Evolutionary conservation across 306 rosid genomes (phyloP).

Genomic region (Cicer chorassanicum): DNA sequence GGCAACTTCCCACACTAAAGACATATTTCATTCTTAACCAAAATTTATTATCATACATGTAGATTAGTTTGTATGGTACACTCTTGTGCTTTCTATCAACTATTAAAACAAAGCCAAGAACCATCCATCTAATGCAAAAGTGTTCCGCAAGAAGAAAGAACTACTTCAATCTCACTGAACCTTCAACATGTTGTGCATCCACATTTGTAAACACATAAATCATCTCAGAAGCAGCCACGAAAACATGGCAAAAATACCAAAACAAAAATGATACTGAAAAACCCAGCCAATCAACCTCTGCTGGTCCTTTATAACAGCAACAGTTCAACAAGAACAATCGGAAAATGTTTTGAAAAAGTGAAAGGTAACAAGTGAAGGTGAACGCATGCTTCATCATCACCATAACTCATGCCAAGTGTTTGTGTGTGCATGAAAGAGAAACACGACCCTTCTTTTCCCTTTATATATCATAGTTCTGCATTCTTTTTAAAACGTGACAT

Average conservation of each 20-base stretch:
- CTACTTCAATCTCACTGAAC: conserved; percentile 13
- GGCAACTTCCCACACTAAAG: background rate
- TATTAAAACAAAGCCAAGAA: conserved; percentile 25
- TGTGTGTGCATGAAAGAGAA: background rate
- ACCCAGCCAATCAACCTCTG: conserved; percentile 17
- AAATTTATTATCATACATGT: background rate
- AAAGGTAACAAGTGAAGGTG: conserved; percentile 16
- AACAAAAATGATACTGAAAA: background rate
- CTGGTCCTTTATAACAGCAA: background rate
- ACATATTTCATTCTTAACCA: conserved; percentile 27
- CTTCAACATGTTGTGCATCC: background rate
- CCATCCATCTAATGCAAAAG: conserved; percentile 28
- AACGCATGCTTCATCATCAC: conserved; percentile 5
- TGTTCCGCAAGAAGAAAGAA: conserved; percentile 6
- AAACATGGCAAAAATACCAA: background rate
- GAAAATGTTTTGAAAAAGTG: conserved; percentile 14
- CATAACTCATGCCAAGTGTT: background rate
- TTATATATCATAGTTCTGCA: conserved; percentile 7
- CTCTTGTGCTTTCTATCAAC: conserved; percentile 15
- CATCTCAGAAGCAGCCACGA: conserved; percentile 10
- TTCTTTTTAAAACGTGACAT: conserved; percentile 2
- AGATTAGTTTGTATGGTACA: background rate
- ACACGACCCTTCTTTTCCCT: conserved; percentile 28
- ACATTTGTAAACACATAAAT: conserved; percentile 15
- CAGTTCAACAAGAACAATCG: conserved; percentile 7